Conservation (phyloP, 768 basidiomycete genomes). For the Phaffia australis region DNA sequence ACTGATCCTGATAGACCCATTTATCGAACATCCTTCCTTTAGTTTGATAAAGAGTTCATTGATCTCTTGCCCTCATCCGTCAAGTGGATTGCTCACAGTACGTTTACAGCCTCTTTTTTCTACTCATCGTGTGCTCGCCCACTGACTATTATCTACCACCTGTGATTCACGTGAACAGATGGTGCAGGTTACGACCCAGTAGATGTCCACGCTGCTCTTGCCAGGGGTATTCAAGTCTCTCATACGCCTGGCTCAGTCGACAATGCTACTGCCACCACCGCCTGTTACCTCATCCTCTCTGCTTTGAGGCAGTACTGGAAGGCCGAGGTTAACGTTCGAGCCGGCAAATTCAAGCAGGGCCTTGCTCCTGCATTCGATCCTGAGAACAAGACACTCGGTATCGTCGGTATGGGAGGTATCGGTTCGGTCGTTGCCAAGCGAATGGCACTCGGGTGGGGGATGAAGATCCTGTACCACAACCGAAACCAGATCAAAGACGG, state of each 20-base stretch:
- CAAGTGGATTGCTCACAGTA: constrained; percentile 73
- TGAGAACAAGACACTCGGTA: constrained; percentile 36
- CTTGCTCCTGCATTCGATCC: constrained; percentile 35
- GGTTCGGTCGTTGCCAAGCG: constrained; percentile 42
- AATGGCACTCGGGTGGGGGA: constrained; percentile 58
- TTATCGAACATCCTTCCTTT: constrained; percentile 47
- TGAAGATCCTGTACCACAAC: constrained; percentile 70
- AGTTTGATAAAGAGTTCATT: constrained; percentile 71
- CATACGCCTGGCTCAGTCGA: constrained; percentile 85
- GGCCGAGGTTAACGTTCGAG: constrained; percentile 46
- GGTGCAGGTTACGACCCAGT: constrained; percentile 89
- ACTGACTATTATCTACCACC: not conserved
- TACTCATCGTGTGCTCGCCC: not conserved
- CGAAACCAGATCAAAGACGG: constrained; percentile 39
- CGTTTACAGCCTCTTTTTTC: not conserved
- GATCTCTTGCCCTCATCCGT: constrained; percentile 54
- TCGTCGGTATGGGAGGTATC: constrained; percentile 42
- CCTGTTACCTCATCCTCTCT: constrained; percentile 69
- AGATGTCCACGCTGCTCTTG: constrained; percentile 62
- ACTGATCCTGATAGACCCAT: not conserved
- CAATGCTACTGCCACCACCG: constrained; percentile 82
- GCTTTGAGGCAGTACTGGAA: constrained; percentile 61
- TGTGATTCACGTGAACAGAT: constrained; percentile 32
- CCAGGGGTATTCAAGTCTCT: constrained; percentile 60
- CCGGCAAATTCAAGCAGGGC: constrained; percentile 34